These are phyloP conservation scores for Kalaharituber pfeilii DNA, from an alignment of 2,329 filamentous ascomycete genomes.

Conservation along the genomic window DNA sequence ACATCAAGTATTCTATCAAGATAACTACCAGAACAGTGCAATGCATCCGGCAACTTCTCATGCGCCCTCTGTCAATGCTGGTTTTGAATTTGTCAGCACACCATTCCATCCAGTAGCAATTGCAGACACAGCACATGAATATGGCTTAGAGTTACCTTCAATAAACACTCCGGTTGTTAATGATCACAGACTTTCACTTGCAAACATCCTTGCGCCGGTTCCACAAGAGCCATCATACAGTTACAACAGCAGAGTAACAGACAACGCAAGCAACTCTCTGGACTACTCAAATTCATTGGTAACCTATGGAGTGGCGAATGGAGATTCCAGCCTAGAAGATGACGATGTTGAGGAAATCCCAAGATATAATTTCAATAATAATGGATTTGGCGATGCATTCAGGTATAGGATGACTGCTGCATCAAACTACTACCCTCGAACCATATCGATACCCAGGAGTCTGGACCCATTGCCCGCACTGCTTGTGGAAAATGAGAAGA, in stretches of 20 bases:
- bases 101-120: conserved; percentile 8
- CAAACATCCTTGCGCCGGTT: conserved; percentile 15
- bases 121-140: conserved; percentile 11
- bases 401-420: conserved; percentile 8
- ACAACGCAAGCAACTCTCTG: not conserved
- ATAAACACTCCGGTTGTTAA: conserved; percentile 11
- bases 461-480: conserved; percentile 39
- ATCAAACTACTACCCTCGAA: conserved; percentile 17
- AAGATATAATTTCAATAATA: conserved; percentile 6
- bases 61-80: conserved; percentile 11
- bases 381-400: conserved; percentile 2
- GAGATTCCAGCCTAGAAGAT: conserved; percentile 4
- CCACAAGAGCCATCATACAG: conserved; percentile 3
- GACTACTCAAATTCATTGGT: not conserved
- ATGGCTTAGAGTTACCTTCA: conserved; percentile 9
- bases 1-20: conserved; percentile 10
- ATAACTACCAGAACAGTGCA: not conserved
- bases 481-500: conserved; percentile 57
- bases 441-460: conserved; percentile 36
- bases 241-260: not conserved
- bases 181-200: conserved; percentile 16
- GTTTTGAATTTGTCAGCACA: conserved; percentile 9
- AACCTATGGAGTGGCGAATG: not conserved
- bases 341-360: conserved; percentile 19
- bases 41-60: conserved; percentile 8